phyloP scores from a whole-genome alignment of 805 yeast genomes.

The Ogataea degrootiae region DNA sequence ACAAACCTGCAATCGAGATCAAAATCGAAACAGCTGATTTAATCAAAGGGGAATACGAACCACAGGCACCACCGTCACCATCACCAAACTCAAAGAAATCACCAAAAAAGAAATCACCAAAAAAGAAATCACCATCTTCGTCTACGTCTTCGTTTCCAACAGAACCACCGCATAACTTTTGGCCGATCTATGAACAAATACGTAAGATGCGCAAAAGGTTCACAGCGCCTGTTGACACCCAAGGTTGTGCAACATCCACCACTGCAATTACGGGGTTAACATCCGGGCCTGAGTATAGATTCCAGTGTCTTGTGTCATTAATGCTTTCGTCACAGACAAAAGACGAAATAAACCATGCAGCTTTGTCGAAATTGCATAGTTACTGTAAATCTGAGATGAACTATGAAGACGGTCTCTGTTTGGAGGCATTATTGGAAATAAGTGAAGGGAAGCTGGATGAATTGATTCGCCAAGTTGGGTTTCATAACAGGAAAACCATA shows the following conservation, averaged over 20 bases:
- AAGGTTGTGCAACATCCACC: constrained; percentile 74
- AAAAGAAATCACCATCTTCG: neutral
- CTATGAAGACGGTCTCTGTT: constrained; percentile 44
- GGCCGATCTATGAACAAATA: constrained; percentile 52
- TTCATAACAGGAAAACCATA: constrained; percentile 73
- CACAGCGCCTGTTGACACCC: constrained; percentile 80
- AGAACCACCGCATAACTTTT: constrained; percentile 37
- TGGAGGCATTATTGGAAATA: constrained; percentile 47
- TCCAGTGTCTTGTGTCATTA: constrained; percentile 71
- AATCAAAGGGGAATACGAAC: neutral
- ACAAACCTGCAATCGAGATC: neutral
- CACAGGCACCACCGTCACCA: neutral
- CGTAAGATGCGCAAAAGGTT: constrained; percentile 62
- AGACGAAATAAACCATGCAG: constrained; percentile 77
- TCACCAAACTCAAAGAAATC: neutral
- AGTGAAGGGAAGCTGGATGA: constrained; percentile 56
- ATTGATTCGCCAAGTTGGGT: constrained; percentile 77
- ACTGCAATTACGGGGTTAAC: constrained; percentile 34
- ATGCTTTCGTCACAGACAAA: constrained; percentile 91
- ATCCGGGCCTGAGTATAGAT: constrained; percentile 46
- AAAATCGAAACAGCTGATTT: neutral
- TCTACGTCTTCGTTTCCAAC: constrained; percentile 7
- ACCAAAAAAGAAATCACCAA: neutral
- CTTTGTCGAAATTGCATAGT: constrained; percentile 58
- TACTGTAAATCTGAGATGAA: constrained; percentile 36